phyloP scores from a whole-genome alignment of 768 basidiomycete genomes.

The Russula sp. region DNA sequence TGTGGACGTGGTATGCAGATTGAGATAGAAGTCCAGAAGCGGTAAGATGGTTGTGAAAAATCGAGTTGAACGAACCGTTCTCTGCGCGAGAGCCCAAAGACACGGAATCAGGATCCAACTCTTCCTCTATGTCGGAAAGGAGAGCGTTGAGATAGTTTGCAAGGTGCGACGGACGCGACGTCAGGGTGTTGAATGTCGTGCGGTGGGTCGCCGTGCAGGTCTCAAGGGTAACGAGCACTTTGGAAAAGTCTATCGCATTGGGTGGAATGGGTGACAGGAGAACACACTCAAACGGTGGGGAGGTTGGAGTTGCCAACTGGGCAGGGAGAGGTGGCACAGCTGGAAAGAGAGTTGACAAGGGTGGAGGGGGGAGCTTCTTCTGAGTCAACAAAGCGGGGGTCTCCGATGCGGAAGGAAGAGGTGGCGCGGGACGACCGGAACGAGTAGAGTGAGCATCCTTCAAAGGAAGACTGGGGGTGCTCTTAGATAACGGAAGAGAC shows the following conservation, averaged over 20 bases:
- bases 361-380: conserved; percentile 27
- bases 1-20: conserved; percentile 44
- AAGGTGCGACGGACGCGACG: conserved; percentile 63
- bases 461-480: conserved; percentile 21
- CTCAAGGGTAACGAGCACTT: conserved; percentile 65
- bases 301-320: conserved; percentile 41
- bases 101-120: conserved; percentile 40
- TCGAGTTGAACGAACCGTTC: conserved; percentile 37
- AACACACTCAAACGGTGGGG: conserved; percentile 56
- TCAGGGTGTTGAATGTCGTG: conserved; percentile 61
- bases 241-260: conserved; percentile 52
- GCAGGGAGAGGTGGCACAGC: conserved; percentile 47
- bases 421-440: conserved; percentile 32
- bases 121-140: conserved; percentile 30
- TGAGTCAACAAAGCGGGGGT: conserved; percentile 25
- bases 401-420: conserved; percentile 25
- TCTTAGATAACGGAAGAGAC: conserved; percentile 26
- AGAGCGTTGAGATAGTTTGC: conserved; percentile 35
- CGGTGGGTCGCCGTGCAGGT: conserved; percentile 61
- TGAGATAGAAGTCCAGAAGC: conserved; percentile 51
- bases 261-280: conserved; percentile 47
- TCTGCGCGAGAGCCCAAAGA: conserved; percentile 53
- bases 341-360: conserved; percentile 35
- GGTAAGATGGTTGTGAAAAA: conserved; percentile 58
- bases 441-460: conserved; percentile 31